Base-by-base conservation (phyloP, 2,329 filamentous ascomycete genomes). In the Cephalotrichum gorgonifer region DNA sequence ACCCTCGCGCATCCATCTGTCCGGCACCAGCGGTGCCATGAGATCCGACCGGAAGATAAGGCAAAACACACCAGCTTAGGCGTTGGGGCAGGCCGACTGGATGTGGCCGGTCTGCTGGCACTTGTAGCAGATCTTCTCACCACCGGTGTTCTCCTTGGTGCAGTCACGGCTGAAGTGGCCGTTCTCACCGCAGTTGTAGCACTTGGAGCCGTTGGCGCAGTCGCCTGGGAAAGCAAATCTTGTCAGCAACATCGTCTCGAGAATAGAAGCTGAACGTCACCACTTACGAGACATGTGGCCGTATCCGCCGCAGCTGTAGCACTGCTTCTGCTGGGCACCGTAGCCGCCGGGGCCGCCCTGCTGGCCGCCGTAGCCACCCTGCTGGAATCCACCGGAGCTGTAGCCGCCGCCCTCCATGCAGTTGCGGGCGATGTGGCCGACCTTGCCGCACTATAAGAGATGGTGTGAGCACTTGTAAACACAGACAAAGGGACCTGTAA, bases 81-180 rank as follows among this genome's bases (percentile, higher is more conserved):
- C 87, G 76, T 86, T 89, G 63, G 91, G 88, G 84, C 93, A 98
- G 62, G 86, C 81, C 60, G 87, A 82, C 81, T 96, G 91, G 66
- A 97, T 85, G 73, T 96, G 91, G 60, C 91, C 90, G 58, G 76
- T 65, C 70, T 83, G 78, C 71, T 83, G 79, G 78, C 80, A 97
- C 78, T 94, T 95, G 81, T 98, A 98, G 85, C 93, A 98, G 66
- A 95, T 89, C 68, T 94, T 91, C 79, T 97, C 91, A 63, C 83
- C 80, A 57, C 81, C 79, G 59, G 83, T 80, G 52, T 87, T 86
- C 73, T 95, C 91, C 66, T 91, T 90, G 60, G 90, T 86, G 79
- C 93, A 98, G 71, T 98, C 93, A 57, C 91, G 86, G 57, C 87
- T 94, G 68, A 96, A 82, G 72, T 97, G 91, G 54, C 93, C 91